Base-by-base conservation (phyloP, 139 green algal genomes). In the Chlamydomonas applanata region DNA sequence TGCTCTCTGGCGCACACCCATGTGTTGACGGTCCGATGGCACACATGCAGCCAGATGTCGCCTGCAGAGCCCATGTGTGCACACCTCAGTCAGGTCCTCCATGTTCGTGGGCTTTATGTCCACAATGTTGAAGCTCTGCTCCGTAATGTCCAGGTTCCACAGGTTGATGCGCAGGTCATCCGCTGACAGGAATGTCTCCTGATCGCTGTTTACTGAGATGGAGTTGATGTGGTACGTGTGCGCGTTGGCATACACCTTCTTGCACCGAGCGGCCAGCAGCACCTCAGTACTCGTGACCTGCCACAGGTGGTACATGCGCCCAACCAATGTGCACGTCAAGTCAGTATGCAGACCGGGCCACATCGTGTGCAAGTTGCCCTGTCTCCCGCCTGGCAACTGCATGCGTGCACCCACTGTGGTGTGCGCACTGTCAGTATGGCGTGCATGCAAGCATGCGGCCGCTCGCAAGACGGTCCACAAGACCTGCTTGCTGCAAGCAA, bases 161-260 rank as follows among this genome's bases (percentile, higher is more conserved):
- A 98, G 83, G 87, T 98, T 95, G 66, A 98, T 85, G 35, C 93
- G 85, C 78, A 98, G 85, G 81, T 98, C 94, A 65, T 98, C 94
- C 0, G 92, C 87, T n/a, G 85, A 95, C 45, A 99, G 88, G 85
- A 98, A 99, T 13, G 95, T 99, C 79, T 97, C 93, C 69, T 93
- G 79, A 83, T 99, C 96, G 74, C 87, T 91, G 77, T 85, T 93
- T 32, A 86, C 78, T 1, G 89, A 91, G 34, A 99, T 91, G 33
- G 87, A 95, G 88, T 99, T 98, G 79, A 99, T 98, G 90, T 99
- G 95, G 88, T 99, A 99, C 4, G 93, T 92, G 88, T 99, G 96
- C 34, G 94, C 96, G 77, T 98, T 97, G 24, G 87, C 76, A 71
- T 90, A 99, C 9, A 90, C 64, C 11, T 90, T 86, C 74, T 92